phyloP scores from a whole-genome alignment of 2,329 filamentous ascomycete genomes.

The Xylariaceae sp. region DNA sequence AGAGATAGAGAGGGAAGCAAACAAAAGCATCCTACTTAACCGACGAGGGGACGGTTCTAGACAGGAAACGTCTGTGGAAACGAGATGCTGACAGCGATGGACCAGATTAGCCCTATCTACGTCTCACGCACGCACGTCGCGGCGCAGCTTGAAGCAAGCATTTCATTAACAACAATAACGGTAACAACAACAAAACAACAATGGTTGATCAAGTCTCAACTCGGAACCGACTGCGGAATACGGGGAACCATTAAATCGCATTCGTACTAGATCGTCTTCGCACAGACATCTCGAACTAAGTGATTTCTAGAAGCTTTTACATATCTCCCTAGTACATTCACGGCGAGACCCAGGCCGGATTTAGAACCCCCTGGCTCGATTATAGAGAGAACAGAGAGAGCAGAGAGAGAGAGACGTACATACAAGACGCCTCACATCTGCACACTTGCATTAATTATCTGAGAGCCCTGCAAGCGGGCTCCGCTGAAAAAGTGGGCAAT shows the following conservation, averaged over 20 bases:
- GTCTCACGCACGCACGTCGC: not conserved
- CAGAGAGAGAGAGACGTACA: not conserved
- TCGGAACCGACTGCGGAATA: constrained; percentile 14
- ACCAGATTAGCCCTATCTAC: not conserved
- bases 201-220: not conserved
- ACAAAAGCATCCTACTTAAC: too few species aligned
- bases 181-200: not conserved
- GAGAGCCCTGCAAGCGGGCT: constrained; percentile 8
- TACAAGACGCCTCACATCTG: constrained; percentile 3
- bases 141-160: not conserved
- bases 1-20: not conserved
- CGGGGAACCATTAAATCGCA: too few species aligned
- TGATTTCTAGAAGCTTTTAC: constrained; percentile 4
- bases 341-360: too few species aligned
- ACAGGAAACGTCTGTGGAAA: not conserved
- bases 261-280: too few species aligned
- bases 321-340: not conserved
- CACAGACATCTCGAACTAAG: not conserved
- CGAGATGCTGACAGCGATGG: constrained; percentile 1
- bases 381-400: too few species aligned
- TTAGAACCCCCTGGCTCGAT: too few species aligned
- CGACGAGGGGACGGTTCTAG: not conserved
- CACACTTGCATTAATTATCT: constrained; percentile 9
- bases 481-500: constrained; percentile 10
- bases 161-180: too few species aligned